Evolutionary conservation across 495 filamentous ascomycete species (phyloP).

Genomic region (Lophiostoma macrostomum): DNA sequence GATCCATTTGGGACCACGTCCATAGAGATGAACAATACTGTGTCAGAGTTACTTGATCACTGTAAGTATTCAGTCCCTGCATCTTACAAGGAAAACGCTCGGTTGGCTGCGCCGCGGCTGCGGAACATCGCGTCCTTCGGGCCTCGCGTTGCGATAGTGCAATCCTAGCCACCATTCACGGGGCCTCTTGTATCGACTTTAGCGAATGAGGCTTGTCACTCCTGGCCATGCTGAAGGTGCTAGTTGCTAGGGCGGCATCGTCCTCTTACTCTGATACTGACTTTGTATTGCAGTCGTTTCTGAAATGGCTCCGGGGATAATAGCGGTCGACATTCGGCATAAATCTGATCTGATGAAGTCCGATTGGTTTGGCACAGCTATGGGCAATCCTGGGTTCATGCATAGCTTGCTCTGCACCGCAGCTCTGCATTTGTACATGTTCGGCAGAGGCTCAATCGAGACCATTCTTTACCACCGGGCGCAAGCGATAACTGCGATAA

Average conservation of each 20-base stretch:
- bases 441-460: conserved; percentile 30
- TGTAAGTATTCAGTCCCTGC: conserved; percentile 23
- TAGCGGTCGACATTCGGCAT: conserved; percentile 34
- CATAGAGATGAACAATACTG: conserved; percentile 16
- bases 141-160: neutral
- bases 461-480: conserved; percentile 34
- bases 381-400: conserved; percentile 34
- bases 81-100: neutral
- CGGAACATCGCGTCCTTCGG: conserved; percentile 3
- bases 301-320: conserved; percentile 28
- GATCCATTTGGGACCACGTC: conserved; percentile 30
- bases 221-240: no score
- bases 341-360: conserved; percentile 35
- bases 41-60: conserved; percentile 25
- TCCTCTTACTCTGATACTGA: conserved; percentile 8
- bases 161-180: conserved; percentile 2
- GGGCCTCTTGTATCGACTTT: neutral
- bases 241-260: no score
- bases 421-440: conserved; percentile 33
- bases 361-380: conserved; percentile 35
- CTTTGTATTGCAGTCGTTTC: conserved; percentile 23
- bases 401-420: conserved; percentile 36
- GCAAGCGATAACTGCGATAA: conserved; percentile 34
- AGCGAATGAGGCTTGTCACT: conserved; percentile 1
- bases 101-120: conserved; percentile 8